Conservation (phyloP, 352 stramenopile genomes). For the Hyaloperonospora arabidopsidis region DNA sequence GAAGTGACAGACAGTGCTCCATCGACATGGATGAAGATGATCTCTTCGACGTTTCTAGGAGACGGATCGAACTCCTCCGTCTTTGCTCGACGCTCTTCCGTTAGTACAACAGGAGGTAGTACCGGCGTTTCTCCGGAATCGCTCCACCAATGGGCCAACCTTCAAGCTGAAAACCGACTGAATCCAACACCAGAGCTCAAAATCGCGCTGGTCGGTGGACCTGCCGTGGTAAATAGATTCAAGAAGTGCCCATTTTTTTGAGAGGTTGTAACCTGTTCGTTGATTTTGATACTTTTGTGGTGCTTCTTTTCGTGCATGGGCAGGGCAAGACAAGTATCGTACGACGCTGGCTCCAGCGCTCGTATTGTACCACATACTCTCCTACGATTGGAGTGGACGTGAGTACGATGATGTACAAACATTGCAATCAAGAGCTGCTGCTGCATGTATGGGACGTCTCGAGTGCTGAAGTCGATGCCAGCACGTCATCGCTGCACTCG, state of each 20-base stretch:
- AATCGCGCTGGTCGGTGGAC: conserved; percentile 71
- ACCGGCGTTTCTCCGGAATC: conserved; percentile 9
- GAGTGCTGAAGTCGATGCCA: conserved; percentile 59
- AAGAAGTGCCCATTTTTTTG: too few relatives aligned
- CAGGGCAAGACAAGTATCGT: conserved; percentile 82
- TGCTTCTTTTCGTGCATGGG: not conserved
- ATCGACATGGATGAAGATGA: conserved; percentile 77
- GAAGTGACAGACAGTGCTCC: conserved; percentile 29
- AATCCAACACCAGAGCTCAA: conserved; percentile 61
- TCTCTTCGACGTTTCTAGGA: conserved; percentile 72
- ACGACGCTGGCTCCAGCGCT: conserved; percentile 62
- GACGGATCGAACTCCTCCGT: conserved; percentile 33
- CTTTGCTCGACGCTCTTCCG: conserved; percentile 31
- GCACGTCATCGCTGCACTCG: conserved; percentile 52
- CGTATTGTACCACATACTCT: conserved; percentile 59
- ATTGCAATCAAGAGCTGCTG: conserved; percentile 41
- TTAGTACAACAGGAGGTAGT: conserved; percentile 1
- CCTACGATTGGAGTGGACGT: conserved; percentile 80
- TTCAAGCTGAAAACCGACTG: conserved; percentile 25
- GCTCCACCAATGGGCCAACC: conserved; percentile 15
- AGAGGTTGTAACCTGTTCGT: too few relatives aligned
- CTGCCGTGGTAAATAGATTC: conserved; percentile 44
- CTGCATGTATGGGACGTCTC: conserved; percentile 75
- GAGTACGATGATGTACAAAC: conserved; percentile 35
- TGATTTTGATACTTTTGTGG: too few relatives aligned